phyloP scores from a whole-genome alignment of 179 eudicot species.

The Patellifolia procumbens region DNA sequence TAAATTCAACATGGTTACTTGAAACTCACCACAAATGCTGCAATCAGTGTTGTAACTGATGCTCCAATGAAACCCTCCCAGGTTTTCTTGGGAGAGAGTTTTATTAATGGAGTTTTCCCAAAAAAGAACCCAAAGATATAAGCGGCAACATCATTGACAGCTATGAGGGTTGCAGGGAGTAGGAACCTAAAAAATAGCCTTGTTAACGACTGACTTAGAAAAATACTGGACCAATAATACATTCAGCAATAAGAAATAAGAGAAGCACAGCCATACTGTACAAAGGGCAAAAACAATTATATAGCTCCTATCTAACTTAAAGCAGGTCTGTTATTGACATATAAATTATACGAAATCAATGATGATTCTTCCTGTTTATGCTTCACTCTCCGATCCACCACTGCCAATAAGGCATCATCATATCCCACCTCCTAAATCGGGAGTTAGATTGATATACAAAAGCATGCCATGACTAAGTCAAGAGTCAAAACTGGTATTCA shows the following conservation, averaged over 20 bases:
- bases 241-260: background rate
- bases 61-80: conserved; percentile 99
- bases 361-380: too few species aligned
- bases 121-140: conserved; percentile 92
- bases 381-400: too few species aligned
- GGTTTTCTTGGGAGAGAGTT: conserved; percentile 93
- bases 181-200: conserved; percentile 69
- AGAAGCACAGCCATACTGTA: background rate
- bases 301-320: background rate
- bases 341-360: background rate
- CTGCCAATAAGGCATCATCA: too few species aligned
- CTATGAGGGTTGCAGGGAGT: conserved; percentile 92
- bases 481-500: too few species aligned
- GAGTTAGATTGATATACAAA: too few species aligned
- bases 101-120: conserved; percentile 89
- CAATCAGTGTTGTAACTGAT: conserved; percentile 70
- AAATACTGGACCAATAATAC: background rate
- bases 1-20: background rate
- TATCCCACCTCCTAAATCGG: too few species aligned
- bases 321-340: background rate
- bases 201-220: background rate
- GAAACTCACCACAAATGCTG: conserved; percentile 74
- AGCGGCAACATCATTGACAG: conserved; percentile 88
- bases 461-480: too few species aligned
- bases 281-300: background rate